A percentile compares a stretch with the other conserved stretches of the same genome.
phyloP scores from a whole-genome alignment of 345 rosid genomes.

The Cochlearia excelsa region DNA sequence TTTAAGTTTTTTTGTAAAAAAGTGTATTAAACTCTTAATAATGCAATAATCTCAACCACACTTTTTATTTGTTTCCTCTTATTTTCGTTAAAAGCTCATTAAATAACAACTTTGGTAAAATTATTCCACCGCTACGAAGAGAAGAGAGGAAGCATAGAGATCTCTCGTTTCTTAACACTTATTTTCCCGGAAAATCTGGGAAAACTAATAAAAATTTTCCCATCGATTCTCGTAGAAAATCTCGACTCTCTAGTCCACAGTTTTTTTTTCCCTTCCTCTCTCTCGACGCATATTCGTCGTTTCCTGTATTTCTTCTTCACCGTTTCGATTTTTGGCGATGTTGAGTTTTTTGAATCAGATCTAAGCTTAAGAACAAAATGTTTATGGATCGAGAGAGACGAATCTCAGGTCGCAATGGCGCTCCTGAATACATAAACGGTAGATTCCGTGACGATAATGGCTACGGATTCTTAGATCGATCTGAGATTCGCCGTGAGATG shows the following conservation, averaged over 20 bases:
- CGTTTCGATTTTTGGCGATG: slow-evolving; percentile 16
- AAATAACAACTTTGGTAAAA: slow-evolving; percentile 9
- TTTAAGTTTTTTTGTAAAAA: no score
- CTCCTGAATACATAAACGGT: slow-evolving; percentile 31
- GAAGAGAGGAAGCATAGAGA: slow-evolving; percentile 22
- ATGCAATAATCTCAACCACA: no score
- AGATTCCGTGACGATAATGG: slow-evolving; percentile 38
- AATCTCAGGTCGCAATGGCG: slow-evolving; percentile 28
- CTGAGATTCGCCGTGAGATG: slow-evolving; percentile 26
- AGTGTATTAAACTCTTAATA: no score
- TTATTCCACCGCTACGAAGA: slow-evolving; percentile 32
- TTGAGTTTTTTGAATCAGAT: slow-evolving; percentile 27
- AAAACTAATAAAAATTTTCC: not conserved
- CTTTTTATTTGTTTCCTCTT: not conserved
- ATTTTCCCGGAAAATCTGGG: slow-evolving; percentile 38
- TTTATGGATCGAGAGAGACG: slow-evolving; percentile 52
- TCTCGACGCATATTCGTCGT: slow-evolving; percentile 12
- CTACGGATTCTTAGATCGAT: slow-evolving; percentile 36
- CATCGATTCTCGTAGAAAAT: slow-evolving; percentile 22
- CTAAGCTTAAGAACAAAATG: slow-evolving; percentile 25
- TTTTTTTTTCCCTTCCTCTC: not conserved
- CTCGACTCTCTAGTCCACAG: slow-evolving; percentile 32
- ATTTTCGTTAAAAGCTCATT: slow-evolving; percentile 12
- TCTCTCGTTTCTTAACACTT: slow-evolving; percentile 18
- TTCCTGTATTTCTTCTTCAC: slow-evolving; percentile 13